phyloP scores from a whole-genome alignment of 2,329 filamentous ascomycete species.

The Hymenoscyphus albidus region DNA sequence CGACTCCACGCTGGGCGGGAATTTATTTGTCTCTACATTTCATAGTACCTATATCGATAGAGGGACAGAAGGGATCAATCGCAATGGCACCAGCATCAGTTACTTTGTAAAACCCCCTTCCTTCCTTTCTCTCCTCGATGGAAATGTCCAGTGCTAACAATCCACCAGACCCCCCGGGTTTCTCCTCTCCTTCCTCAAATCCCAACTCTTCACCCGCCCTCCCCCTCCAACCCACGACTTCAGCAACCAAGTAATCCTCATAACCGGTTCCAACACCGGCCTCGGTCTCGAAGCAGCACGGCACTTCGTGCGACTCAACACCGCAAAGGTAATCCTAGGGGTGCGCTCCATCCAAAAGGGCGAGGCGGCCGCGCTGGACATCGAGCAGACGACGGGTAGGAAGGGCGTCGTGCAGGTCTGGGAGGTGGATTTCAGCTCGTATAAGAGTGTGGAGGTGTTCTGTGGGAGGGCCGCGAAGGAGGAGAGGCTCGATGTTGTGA shows the following conservation, averaged over 20 bases:
- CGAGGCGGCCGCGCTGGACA: constrained; percentile 38
- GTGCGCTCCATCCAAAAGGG: constrained; percentile 39
- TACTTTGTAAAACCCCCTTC: not conserved
- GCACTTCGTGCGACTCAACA: constrained; percentile 34
- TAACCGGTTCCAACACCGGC: constrained; percentile 42
- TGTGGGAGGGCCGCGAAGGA: constrained; percentile 9
- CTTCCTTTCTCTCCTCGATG: not conserved
- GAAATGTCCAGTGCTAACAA: not conserved
- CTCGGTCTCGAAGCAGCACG: constrained; percentile 39
- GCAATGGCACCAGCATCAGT: not conserved
- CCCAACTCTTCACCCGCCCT: constrained; percentile 14
- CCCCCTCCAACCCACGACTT: constrained; percentile 15
- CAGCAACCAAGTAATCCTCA: constrained; percentile 33
- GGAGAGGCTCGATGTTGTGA: constrained; percentile 41
- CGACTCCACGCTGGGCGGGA: not conserved
- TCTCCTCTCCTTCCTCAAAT: constrained; percentile 27
- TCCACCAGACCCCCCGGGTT: constrained; percentile 24
- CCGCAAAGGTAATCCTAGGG: constrained; percentile 38
- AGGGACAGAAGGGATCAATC: not conserved
- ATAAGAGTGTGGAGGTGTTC: constrained; percentile 13
- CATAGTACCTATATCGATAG: too few species aligned
- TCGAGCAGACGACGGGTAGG: constrained; percentile 18
- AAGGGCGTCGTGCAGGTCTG: constrained; percentile 13
- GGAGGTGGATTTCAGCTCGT: constrained; percentile 13
- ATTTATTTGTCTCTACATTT: not conserved